A percentile compares a stretch with the other conserved stretches of the same genome.
Evolutionary conservation across 2,329 filamentous ascomycete genomes (phyloP).

Genomic region (Ceratocystis albifundus): DNA sequence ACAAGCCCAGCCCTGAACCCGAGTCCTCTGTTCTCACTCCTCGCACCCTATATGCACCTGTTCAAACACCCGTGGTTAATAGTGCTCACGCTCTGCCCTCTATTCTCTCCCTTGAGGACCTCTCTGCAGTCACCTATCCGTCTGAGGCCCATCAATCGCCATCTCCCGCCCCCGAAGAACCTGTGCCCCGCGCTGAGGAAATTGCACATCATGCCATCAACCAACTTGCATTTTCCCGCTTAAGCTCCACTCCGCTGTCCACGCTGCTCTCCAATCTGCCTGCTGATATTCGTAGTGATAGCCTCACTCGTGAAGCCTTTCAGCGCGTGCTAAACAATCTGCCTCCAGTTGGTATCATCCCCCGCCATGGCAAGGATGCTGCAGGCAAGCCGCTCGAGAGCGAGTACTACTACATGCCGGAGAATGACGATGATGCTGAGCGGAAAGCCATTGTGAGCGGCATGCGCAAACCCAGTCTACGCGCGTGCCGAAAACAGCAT

Average conservation of each 20-base stretch:
- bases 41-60: slow-evolving; percentile 7
- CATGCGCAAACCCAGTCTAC: slow-evolving; percentile 75
- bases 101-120: slow-evolving; percentile 8
- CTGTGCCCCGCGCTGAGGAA: slow-evolving; percentile 29
- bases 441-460: slow-evolving; percentile 73
- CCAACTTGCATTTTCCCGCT: slow-evolving; percentile 85
- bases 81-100: slow-evolving; percentile 2
- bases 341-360: slow-evolving; percentile 75
- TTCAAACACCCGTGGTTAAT: background rate
- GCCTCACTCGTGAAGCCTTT: slow-evolving; percentile 50
- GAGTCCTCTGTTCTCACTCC: slow-evolving; percentile 1
- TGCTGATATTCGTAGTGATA: slow-evolving; percentile 44
- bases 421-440: slow-evolving; percentile 68
- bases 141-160: background rate
- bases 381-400: slow-evolving; percentile 87
- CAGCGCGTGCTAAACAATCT: slow-evolving; percentile 61
- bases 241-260: slow-evolving; percentile 83
- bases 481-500: slow-evolving; percentile 87
- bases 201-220: slow-evolving; percentile 83
- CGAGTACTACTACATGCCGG: slow-evolving; percentile 93
- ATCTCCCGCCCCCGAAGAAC: slow-evolving; percentile 12
- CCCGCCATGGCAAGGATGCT: slow-evolving; percentile 85
- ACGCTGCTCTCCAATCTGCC: slow-evolving; percentile 83
- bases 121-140: background rate
- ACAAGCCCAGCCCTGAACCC: slow-evolving; percentile 4